Evolutionary conservation across 495 filamentous ascomycete species (phyloP), one percentile per base, ranked within the genome.

Genomic region (Aspergillus panamensis): DNA sequence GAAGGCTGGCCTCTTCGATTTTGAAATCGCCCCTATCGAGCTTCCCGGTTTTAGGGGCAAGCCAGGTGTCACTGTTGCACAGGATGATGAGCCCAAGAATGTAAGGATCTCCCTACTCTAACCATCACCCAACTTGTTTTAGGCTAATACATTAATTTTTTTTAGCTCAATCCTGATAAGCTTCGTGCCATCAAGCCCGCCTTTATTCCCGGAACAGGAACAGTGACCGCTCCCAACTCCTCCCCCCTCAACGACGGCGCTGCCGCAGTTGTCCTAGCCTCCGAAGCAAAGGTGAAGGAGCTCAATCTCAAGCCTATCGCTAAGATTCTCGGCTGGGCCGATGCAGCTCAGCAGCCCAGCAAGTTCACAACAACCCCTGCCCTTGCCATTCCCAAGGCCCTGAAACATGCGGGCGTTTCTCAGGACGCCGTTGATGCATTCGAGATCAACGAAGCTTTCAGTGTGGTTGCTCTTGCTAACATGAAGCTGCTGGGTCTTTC

Each of bases 401-500:
- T 97, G 61, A 88, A 89, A 80, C 92, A 98, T 73, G 94, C 94
- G 35, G 85, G 86, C 56, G 73, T 97, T 49, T 80, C 84, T 33
- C 82, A 85, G 62, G 80, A 87, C 44, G 76, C 86, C 39, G 82
- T 98, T 50, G 93, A 97, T 66, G 93, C 86, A 61, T 97, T 93
- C 66, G 94, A 98, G 81, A 96, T 98, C 80, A 98, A 98, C 75
- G 94, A 98, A 77, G 94, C 94, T 6, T 98, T 98, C 81, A 92
- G 88, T 43, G 94, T 98, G 21, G 94, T 98, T 45, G 92, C 94
- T 14, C 77, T 97, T 48, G 93, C 94, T 56, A 98, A 98, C 75
- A 82, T 96, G 76, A 96, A 97, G 80, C 67, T 97, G 39, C 85
- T 98, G 31, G 78, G 76, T 51, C 69, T 98, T 47, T 75, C 79